Percentiles rank a stretch among this genome's conserved stretches.
Evolutionary conservation across 225 moss, liverwort and hornwort genomes (phyloP).

Genomic region (Physcomitrellopsis africana): DNA sequence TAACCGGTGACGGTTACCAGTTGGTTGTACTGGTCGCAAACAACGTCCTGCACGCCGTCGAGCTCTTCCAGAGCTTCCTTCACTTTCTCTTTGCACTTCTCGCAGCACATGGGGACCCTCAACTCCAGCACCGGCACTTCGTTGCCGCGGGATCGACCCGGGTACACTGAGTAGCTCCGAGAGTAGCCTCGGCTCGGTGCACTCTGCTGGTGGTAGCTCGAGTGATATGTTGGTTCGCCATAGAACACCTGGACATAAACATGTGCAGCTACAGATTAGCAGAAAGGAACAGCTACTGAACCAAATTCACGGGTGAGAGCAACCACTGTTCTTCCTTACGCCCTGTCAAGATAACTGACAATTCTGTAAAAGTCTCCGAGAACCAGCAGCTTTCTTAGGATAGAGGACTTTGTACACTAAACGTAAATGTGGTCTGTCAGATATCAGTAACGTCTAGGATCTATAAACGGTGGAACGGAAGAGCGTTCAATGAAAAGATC

Average conservation of each 20-base stretch:
- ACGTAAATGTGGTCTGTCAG: too few species aligned
- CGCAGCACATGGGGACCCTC: slow-evolving; percentile 49
- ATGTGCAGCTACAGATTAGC: too few species aligned
- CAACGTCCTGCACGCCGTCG: slow-evolving; percentile 36
- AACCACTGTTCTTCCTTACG: too few species aligned
- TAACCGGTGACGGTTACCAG: slow-evolving; percentile 44
- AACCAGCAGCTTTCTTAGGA: too few species aligned
- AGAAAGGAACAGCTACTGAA: too few species aligned
- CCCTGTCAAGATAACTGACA: too few species aligned
- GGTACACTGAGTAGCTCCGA: slow-evolving; percentile 28
- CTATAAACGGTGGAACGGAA: too few species aligned
- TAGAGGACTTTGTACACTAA: too few species aligned
- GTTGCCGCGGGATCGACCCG: slow-evolving; percentile 11
- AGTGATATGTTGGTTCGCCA: slow-evolving; percentile 24
- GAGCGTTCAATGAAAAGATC: too few species aligned
- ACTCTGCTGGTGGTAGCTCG: slow-evolving; percentile 25
- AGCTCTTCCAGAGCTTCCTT: slow-evolving; percentile 47
- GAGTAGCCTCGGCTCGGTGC: slow-evolving; percentile 20
- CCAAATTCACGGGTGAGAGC: too few species aligned
- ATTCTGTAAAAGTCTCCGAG: too few species aligned
- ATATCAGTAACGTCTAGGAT: too few species aligned
- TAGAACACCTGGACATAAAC: slow-evolving; percentile 12
- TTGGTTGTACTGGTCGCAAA: slow-evolving; percentile 45
- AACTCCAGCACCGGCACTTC: slow-evolving; percentile 31
- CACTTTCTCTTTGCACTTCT: slow-evolving; percentile 41